Evolutionary conservation across 2,329 filamentous ascomycete genomes (phyloP).

Genomic region (Pseudogymnoascus sp.): DNA sequence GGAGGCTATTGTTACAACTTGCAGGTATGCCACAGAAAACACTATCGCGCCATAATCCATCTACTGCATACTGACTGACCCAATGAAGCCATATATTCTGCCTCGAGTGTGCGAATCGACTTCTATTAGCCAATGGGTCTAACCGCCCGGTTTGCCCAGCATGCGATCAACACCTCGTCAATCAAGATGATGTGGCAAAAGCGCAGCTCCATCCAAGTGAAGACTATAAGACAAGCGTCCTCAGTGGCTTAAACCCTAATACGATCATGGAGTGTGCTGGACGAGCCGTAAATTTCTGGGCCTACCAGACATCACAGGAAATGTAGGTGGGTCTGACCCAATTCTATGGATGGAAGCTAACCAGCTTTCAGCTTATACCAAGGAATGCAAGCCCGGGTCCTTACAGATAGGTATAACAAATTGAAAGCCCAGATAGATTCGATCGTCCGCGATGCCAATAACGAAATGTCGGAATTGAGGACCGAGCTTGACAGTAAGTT

Average conservation of each 20-base stretch:
- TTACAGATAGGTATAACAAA: conserved; percentile 62
- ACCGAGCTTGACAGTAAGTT: conserved; percentile 54
- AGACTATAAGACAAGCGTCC: conserved; percentile 79
- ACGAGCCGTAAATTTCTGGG: conserved; percentile 74
- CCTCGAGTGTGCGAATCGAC: conserved; percentile 57
- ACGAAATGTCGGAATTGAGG: conserved; percentile 59
- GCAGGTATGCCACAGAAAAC: conserved; percentile 51
- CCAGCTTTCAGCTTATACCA: conserved; percentile 57
- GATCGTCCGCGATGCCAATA: conserved; percentile 65
- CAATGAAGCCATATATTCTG: conserved; percentile 73
- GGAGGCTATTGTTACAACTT: conserved; percentile 77
- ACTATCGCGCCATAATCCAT: conserved; percentile 1
- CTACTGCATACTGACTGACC: conserved; percentile 8
- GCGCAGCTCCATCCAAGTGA: conserved; percentile 70
- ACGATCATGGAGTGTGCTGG: conserved; percentile 82
- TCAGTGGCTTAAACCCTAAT: conserved; percentile 73
- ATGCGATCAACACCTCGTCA: conserved; percentile 59
- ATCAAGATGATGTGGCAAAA: conserved; percentile 66
- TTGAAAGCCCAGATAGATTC: conserved; percentile 63
- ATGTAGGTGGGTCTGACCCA: conserved; percentile 48
- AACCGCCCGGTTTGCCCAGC: conserved; percentile 60
- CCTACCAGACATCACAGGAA: conserved; percentile 77
- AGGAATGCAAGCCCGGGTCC: conserved; percentile 60
- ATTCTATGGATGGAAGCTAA: background rate
- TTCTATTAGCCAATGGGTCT: conserved; percentile 45